phyloP scores from a whole-genome alignment of 257 asterid genomes.

The Fraxinus anomala region DNA sequence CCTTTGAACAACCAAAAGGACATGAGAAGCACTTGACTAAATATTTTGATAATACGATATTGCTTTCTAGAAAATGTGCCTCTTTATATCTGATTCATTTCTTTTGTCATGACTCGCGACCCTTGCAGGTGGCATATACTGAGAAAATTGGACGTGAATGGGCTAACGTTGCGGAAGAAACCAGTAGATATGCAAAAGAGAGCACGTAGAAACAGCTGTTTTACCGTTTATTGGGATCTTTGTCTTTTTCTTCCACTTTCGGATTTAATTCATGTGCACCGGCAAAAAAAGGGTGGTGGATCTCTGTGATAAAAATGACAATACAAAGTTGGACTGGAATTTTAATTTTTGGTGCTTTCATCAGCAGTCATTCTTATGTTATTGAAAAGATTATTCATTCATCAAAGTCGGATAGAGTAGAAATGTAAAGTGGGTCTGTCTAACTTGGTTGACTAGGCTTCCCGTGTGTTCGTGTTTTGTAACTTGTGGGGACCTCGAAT shows the following conservation, averaged over 20 bases:
- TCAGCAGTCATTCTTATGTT: background rate
- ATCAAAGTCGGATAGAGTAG: no score
- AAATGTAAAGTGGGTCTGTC: no score
- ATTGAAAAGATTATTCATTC: no score
- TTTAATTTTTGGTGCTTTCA: background rate
- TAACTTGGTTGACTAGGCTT: no score
- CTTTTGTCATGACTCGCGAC: constrained; percentile 12
- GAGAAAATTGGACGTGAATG: constrained; percentile 80
- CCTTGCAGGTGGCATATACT: constrained; percentile 62
- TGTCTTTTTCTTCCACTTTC: constrained; percentile 12
- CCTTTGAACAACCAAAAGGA: no score
- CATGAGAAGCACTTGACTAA: no score
- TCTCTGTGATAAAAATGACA: constrained; percentile 15
- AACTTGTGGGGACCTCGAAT: no score
- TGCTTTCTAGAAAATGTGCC: background rate
- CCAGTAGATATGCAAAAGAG: constrained; percentile 57
- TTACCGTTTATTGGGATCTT: constrained; percentile 31
- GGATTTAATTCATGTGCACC: constrained; percentile 9
- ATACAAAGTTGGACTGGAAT: constrained; percentile 4
- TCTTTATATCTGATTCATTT: constrained; percentile 14
- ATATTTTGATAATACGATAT: no score
- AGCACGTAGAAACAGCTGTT: constrained; percentile 37
- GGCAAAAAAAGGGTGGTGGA: constrained; percentile 16
- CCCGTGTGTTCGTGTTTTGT: no score
- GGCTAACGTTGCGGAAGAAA: constrained; percentile 82